Evolutionary conservation across 1,139 yeast genomes (phyloP).

Genomic region (Nematodospora anomalae): DNA sequence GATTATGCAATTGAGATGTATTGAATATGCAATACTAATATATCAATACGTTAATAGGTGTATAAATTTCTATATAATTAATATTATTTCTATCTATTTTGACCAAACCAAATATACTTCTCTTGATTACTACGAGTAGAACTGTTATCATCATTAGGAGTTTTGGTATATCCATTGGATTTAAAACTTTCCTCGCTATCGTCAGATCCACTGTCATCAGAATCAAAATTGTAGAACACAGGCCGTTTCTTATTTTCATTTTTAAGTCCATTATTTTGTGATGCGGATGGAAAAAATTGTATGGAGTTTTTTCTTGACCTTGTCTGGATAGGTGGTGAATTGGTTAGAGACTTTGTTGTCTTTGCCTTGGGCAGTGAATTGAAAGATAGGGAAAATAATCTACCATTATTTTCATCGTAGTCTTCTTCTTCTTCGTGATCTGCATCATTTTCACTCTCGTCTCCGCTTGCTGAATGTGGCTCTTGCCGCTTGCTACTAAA

Average conservation of each 20-base stretch:
- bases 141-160: neutral
- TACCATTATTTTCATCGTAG: slow-evolving; percentile 18
- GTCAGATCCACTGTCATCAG: slow-evolving; percentile 20
- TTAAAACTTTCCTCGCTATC: slow-evolving; percentile 10
- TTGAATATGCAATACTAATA: no score
- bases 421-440: slow-evolving; percentile 9
- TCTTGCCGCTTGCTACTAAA: slow-evolving; percentile 3
- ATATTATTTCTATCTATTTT: slow-evolving; percentile 8
- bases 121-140: neutral
- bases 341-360: slow-evolving; percentile 4
- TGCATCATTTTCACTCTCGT: slow-evolving; percentile 2
- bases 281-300: slow-evolving; percentile 33
- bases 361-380: slow-evolving; percentile 14
- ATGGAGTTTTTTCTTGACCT: slow-evolving; percentile 30
- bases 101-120: slow-evolving; percentile 11
- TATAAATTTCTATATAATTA: slow-evolving; percentile 2
- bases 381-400: slow-evolving; percentile 27
- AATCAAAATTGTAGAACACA: slow-evolving; percentile 37
- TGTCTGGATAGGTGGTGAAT: slow-evolving; percentile 10
- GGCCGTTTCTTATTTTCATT: slow-evolving; percentile 19
- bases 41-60: no score
- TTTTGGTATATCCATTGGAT: neutral
- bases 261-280: slow-evolving; percentile 11
- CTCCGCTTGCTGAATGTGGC: slow-evolving; percentile 5
- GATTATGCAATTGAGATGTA: no score